Percentiles rank a stretch among this genome's conserved stretches.
Evolutionary conservation across 2,329 filamentous ascomycete species (phyloP).

Genomic region (Microsporum ferrugineum): DNA sequence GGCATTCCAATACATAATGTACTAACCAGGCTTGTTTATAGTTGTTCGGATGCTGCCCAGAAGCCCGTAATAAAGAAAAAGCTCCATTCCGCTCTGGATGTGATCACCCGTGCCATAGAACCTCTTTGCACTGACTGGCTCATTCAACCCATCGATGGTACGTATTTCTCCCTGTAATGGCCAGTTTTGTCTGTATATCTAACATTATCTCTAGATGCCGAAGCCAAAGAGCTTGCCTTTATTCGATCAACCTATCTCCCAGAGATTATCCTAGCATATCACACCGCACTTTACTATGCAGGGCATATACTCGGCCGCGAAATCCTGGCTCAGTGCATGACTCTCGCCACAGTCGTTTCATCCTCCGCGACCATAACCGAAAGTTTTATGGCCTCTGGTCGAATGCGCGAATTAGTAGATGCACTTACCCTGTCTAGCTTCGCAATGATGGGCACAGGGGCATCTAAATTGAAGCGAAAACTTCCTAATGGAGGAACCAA

Average conservation of each 20-base stretch:
- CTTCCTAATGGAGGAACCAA: constrained; percentile 22
- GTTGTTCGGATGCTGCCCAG: constrained; percentile 19
- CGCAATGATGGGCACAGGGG: constrained; percentile 39
- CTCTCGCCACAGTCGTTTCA: constrained; percentile 67
- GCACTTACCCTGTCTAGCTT: constrained; percentile 67
- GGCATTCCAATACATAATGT: not conserved
- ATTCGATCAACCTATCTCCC: constrained; percentile 73
- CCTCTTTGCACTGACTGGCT: constrained; percentile 56
- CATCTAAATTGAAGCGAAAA: constrained; percentile 29
- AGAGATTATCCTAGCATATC: constrained; percentile 72
- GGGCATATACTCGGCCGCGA: constrained; percentile 64
- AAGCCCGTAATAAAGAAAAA: constrained; percentile 43
- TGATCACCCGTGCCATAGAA: constrained; percentile 46
- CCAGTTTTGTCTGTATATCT: not conserved
- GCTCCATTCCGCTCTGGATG: constrained; percentile 45
- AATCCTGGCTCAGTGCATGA: constrained; percentile 72
- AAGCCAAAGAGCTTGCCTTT: constrained; percentile 49
- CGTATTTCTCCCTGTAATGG: constrained; percentile 16
- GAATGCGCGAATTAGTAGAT: constrained; percentile 65
- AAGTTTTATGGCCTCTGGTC: constrained; percentile 51
- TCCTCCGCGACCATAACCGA: constrained; percentile 55
- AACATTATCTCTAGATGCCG: constrained; percentile 33
- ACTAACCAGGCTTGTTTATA: constrained; percentile 5
- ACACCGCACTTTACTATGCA: constrained; percentile 67
- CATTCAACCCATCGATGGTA: constrained; percentile 44